Conservation (phyloP, 106 monocot genomes). For the Cymbidium sinense region DNA sequence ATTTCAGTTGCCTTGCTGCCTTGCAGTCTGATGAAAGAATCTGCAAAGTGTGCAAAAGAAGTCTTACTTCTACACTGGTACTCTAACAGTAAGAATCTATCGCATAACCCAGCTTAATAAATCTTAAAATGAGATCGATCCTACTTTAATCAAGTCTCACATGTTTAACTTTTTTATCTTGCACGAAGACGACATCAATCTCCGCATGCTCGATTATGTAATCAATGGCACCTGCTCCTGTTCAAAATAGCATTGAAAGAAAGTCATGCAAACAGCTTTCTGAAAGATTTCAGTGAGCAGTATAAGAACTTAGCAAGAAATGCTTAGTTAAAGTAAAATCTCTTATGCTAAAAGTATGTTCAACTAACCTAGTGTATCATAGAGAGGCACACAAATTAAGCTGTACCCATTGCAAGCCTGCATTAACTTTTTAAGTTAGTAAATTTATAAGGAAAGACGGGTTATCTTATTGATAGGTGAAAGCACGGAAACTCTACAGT, state of each 20-base stretch:
- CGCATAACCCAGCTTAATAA: conserved; percentile 12
- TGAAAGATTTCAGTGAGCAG: neutral
- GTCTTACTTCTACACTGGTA: too few species aligned
- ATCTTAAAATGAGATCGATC: conserved; percentile 15
- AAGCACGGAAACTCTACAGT: neutral
- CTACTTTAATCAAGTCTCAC: conserved; percentile 24
- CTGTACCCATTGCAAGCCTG: conserved; percentile 98
- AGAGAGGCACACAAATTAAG: conserved; percentile 89
- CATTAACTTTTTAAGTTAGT: neutral
- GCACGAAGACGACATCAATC: conserved; percentile 71
- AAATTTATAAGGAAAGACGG: neutral
- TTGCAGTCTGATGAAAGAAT: conserved; percentile 36
- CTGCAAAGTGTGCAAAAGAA: conserved; percentile 26
- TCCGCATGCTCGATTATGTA: conserved; percentile 91
- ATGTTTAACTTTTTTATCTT: conserved; percentile 83
- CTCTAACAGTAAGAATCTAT: neutral
- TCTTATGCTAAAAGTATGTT: neutral
- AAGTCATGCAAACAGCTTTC: neutral
- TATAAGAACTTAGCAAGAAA: neutral
- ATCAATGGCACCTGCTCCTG: conserved; percentile 76
- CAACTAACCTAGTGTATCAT: conserved; percentile 73
- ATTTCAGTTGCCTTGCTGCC: conserved; percentile 42
- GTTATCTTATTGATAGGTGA: neutral
- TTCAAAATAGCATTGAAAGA: neutral
- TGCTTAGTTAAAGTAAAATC: neutral